Conservation (phyloP, 2,329 filamentous ascomycete genomes). For the Aspergillus sp. region DNA sequence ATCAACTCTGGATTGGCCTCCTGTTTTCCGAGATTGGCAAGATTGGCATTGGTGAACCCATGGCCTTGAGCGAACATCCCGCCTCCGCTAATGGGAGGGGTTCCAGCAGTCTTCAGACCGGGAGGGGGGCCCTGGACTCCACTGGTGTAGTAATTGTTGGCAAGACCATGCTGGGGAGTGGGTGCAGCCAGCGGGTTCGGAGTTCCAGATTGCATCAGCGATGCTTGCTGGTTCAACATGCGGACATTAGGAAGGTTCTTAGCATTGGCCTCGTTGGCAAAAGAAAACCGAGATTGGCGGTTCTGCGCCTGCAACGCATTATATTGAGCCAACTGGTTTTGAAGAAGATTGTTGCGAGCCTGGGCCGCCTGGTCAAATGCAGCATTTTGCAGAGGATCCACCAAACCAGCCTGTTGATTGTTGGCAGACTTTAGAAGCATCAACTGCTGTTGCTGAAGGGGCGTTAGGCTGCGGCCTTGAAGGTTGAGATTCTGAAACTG, state of each 20-base stretch:
- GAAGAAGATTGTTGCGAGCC: conserved; percentile 40
- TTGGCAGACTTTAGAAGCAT: conserved; percentile 55
- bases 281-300: conserved; percentile 79
- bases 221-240: conserved; percentile 46
- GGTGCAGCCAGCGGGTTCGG: conserved; percentile 33
- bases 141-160: conserved; percentile 69
- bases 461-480: conserved; percentile 67
- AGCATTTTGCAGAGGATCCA: conserved; percentile 31
- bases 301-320: conserved; percentile 61
- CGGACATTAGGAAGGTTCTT: conserved; percentile 55
- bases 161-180: conserved; percentile 35
- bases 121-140: conserved; percentile 90
- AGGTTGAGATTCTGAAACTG: conserved; percentile 52
- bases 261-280: conserved; percentile 61
- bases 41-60: conserved; percentile 61
- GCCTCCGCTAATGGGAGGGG: conserved; percentile 71
- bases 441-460: conserved; percentile 69
- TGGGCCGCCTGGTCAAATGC: conserved; percentile 38
- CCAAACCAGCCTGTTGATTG: conserved; percentile 56
- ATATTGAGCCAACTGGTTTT: conserved; percentile 43
- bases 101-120: conserved; percentile 89
- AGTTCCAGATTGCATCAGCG: conserved; percentile 31
- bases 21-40: conserved; percentile 56
- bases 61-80: conserved; percentile 88
- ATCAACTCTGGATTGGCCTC: conserved; percentile 69